Base-by-base conservation (phyloP, 768 basidiomycete species). In the Boletus vinaceobasis region DNA sequence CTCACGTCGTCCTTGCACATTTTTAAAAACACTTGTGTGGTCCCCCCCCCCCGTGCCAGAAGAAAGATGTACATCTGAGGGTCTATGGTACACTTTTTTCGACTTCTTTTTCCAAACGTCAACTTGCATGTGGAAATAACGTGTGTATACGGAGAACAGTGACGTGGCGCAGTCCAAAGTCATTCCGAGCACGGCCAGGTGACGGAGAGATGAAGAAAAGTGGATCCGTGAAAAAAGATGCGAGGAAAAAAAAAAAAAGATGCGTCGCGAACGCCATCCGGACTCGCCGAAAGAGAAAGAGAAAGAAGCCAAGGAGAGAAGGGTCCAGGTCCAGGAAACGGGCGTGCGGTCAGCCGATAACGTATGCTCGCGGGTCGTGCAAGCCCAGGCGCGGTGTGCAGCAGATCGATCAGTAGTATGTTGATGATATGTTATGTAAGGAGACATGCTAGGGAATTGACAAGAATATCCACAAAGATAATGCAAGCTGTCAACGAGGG, bases 391-490 rank as follows among this genome's bases (percentile, higher is more conserved):
- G 19, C 15, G 23, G n/a, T 15, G 21, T 9, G 23, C 46, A 47
- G 27, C 44, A 49, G 48, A 40, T n/a, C n/a, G n/a, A n/a, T n/a
- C n/a, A n/a, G 56, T 13, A 64, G 63, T 68, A 70, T 56, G 52
- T 52, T 59, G 64, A 57, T 63, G 64, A 59, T 69, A 71, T 71
- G 69, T 40, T 59, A 61, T 55, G 65, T 59, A 57, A 21, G 45
- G 37, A 49, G 54, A 47, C 63, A 66, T 68, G 68, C 68, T 46
- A 56, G 48, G 54, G 23, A 53, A 55, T 56, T 40, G 61, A 43
- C 55, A 64, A 53, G 63, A 63, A 53, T 59, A 66, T 66, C 65
- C 63, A 69, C 69, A 71, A 44, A 69, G 57, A 66, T 62, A 64
- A 66, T 65, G 69, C 60, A 59, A 60, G 62, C 67, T 60, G 58